A percentile compares a stretch with the other conserved stretches of the same genome.
These are phyloP conservation scores for Ceratobasidium sp. DNA, from an alignment of 1,284 basidiomycete species.

Conservation along the genomic window DNA sequence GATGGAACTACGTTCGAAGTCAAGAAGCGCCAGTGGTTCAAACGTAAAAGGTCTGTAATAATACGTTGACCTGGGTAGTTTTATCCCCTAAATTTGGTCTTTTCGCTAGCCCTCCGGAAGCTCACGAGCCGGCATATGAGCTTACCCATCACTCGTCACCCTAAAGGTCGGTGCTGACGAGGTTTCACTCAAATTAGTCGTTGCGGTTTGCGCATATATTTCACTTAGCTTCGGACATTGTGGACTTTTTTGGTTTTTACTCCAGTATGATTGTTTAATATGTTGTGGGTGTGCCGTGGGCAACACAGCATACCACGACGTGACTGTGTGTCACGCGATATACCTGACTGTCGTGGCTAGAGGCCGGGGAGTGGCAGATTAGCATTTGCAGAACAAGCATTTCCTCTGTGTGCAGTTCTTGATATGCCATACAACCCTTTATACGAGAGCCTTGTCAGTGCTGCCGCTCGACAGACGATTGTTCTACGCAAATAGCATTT, in stretches of 20 bases:
- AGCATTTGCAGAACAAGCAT: too few species aligned
- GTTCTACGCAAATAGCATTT: not conserved
- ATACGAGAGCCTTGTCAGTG: too few species aligned
- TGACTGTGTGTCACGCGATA: conserved; percentile 6
- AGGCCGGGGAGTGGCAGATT: too few species aligned
- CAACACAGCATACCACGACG: too few species aligned
- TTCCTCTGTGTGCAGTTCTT: too few species aligned
- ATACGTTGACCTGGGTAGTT: not conserved
- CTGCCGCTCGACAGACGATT: too few species aligned
- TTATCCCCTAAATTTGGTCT: not conserved
- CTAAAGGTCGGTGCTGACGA: not conserved
- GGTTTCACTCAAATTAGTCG: not conserved
- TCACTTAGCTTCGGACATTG: not conserved
- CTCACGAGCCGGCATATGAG: conserved; percentile 7
- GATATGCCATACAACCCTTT: too few species aligned
- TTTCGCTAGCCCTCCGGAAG: conserved; percentile 1
- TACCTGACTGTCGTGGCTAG: too few species aligned
- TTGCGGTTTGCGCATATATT: not conserved
- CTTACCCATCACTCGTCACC: conserved; percentile 1
- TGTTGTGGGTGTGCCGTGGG: not conserved
- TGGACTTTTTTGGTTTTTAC: not conserved
- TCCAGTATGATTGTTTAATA: not conserved
- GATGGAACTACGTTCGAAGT: conserved; percentile 47
- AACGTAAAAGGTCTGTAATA: conserved; percentile 24
- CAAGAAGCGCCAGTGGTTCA: conserved; percentile 33